phyloP scores from a whole-genome alignment of 2,329 filamentous ascomycete genomes.

The Aspergillus costaricaensis region DNA sequence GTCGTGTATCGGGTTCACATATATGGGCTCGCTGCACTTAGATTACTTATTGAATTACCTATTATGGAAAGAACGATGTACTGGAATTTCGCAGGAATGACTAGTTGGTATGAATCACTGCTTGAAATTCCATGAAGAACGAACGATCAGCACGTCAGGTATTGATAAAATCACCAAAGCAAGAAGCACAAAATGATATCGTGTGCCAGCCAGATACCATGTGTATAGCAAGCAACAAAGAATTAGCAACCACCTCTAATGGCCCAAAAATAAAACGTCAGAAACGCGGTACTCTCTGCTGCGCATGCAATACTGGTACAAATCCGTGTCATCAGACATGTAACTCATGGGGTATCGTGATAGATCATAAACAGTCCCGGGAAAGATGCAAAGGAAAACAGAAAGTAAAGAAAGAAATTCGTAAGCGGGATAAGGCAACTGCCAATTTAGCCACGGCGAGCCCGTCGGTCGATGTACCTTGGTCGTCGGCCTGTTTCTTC shows the following conservation, averaged over 20 bases:
- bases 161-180: background rate
- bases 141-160: background rate
- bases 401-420: background rate
- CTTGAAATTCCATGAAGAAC: too few relatives aligned
- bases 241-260: background rate
- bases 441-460: constrained; percentile 24
- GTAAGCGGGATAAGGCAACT: background rate
- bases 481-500: constrained; percentile 27
- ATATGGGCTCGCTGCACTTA: too few relatives aligned
- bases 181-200: constrained; percentile 18
- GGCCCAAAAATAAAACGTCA: too few relatives aligned
- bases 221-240: background rate
- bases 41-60: too few relatives aligned
- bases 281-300: constrained; percentile 1
- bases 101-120: too few relatives aligned
- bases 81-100: too few relatives aligned
- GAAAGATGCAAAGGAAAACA: background rate
- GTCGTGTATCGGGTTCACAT: too few relatives aligned
- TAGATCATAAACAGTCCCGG: constrained; percentile 13
- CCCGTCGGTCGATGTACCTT: constrained; percentile 35
- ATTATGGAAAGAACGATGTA: too few relatives aligned
- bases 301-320: constrained; percentile 4
- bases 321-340: constrained; percentile 7
- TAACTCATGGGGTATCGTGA: constrained; percentile 24
- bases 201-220: constrained; percentile 14